Evolutionary conservation across 805 yeast species (phyloP).

Genomic region (Pichia eremophila): DNA sequence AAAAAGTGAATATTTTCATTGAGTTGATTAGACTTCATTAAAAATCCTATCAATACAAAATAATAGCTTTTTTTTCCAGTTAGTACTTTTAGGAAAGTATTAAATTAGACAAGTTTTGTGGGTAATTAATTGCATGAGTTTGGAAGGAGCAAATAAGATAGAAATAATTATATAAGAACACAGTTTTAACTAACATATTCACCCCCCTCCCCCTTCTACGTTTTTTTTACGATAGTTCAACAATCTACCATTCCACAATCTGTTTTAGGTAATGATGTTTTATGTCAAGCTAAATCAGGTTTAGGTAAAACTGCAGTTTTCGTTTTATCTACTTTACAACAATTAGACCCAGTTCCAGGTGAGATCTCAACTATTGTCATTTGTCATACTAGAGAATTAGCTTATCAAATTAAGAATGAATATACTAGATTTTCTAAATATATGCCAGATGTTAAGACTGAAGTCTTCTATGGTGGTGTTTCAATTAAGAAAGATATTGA

Average conservation of each 20-base stretch:
- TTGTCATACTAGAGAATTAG: slow-evolving; percentile 98
- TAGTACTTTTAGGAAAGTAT: no score
- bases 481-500: slow-evolving; percentile 80
- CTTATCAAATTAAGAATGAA: slow-evolving; percentile 96
- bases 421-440: slow-evolving; percentile 95
- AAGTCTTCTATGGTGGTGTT: slow-evolving; percentile 95
- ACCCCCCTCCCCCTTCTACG: neutral
- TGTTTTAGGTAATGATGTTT: slow-evolving; percentile 92
- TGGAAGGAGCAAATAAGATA: neutral
- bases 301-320: slow-evolving; percentile 98
- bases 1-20: no score
- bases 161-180: neutral
- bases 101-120: no score
- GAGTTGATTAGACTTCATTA: no score
- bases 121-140: neutral
- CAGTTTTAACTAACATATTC: neutral
- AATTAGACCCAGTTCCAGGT: slow-evolving; percentile 94
- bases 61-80: no score
- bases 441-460: slow-evolving; percentile 95
- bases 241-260: slow-evolving; percentile 98
- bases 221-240: slow-evolving; percentile 49
- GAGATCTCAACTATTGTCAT: slow-evolving; percentile 90
- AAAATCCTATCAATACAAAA: no score
- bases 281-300: slow-evolving; percentile 99
- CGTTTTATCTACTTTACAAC: slow-evolving; percentile 91